A percentile compares a stretch with the other conserved stretches of the same genome.
phyloP scores from a whole-genome alignment of 2,329 filamentous ascomycete species.

The Fusarium sp. region DNA sequence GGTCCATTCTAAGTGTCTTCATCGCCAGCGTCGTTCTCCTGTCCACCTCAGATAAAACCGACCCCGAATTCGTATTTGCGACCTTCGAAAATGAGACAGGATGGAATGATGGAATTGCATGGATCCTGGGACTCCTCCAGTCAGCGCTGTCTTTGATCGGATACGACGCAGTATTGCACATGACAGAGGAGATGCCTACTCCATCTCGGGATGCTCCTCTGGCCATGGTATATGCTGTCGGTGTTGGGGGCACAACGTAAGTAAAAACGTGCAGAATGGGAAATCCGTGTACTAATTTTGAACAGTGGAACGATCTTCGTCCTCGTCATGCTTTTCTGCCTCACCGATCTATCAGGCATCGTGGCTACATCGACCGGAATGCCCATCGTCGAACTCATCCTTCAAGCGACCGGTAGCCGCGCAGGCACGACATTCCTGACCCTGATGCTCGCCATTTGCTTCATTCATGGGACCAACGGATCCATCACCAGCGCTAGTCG shows the following conservation, averaged over 20 bases:
- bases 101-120: conserved; percentile 63
- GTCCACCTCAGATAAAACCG: conserved; percentile 58
- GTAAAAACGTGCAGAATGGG: conserved; percentile 17
- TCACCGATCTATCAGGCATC: conserved; percentile 56
- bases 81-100: conserved; percentile 62
- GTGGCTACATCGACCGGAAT: conserved; percentile 59
- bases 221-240: conserved; percentile 61
- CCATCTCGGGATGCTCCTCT: conserved; percentile 59
- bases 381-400: conserved; percentile 63
- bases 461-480: conserved; percentile 63
- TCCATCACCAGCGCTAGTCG: conserved; percentile 61
- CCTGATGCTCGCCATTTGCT: conserved; percentile 60
- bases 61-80: conserved; percentile 60
- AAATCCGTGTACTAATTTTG: not conserved
- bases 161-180: conserved; percentile 63
- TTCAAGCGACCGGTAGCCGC: conserved; percentile 59
- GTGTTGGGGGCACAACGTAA: conserved; percentile 61
- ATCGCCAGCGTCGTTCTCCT: conserved; percentile 62
- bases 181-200: conserved; percentile 64
- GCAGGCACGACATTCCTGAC: conserved; percentile 59
- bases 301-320: conserved; percentile 56
- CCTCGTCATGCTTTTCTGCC: conserved; percentile 60
- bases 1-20: conserved; percentile 60
- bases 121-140: conserved; percentile 64
- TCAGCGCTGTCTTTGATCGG: conserved; percentile 56